phyloP scores from a whole-genome alignment of 495 filamentous ascomycete genomes.

The Penicillium steckii region DNA sequence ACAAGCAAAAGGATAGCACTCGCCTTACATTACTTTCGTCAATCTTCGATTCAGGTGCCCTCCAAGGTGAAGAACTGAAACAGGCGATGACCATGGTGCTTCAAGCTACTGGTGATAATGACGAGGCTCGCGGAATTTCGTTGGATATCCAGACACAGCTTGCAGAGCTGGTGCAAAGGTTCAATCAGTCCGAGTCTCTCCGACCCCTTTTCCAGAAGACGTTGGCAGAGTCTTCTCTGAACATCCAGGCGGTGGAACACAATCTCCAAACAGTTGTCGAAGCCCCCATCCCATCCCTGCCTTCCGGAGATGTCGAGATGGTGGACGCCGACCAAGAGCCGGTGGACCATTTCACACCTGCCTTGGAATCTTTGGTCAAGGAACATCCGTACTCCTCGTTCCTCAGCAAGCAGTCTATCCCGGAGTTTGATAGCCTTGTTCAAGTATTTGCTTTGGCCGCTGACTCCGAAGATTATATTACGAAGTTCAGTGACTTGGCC shows the following conservation, averaged over 20 bases:
- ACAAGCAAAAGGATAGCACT: conserved; percentile 55
- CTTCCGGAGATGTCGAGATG: conserved; percentile 55
- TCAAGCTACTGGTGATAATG: conserved; percentile 31
- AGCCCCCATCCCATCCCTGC: conserved; percentile 34
- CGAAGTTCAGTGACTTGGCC: conserved; percentile 56
- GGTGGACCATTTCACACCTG: conserved; percentile 38
- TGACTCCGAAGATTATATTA: conserved; percentile 47
- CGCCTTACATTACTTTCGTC: conserved; percentile 58
- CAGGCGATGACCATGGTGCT: conserved; percentile 64
- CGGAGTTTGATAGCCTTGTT: conserved; percentile 54
- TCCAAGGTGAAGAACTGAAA: conserved; percentile 60
- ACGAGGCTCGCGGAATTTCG: conserved; percentile 37
- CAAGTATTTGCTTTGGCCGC: conserved; percentile 61
- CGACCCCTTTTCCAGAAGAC: conserved; percentile 58
- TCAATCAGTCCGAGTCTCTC: conserved; percentile 52
- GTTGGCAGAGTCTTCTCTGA: conserved; percentile 59
- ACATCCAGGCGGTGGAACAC: conserved; percentile 67
- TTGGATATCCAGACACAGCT: conserved; percentile 59
- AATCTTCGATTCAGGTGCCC: conserved; percentile 57
- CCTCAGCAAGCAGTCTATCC: conserved; percentile 34
- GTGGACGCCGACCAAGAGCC: conserved; percentile 36
- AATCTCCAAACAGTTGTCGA: conserved; percentile 65
- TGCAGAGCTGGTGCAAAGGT: conserved; percentile 58
- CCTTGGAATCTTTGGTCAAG: conserved; percentile 33
- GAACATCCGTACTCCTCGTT: conserved; percentile 31